phyloP scores from a whole-genome alignment of 2,329 filamentous ascomycete species.

The Fusarium papillatum region DNA sequence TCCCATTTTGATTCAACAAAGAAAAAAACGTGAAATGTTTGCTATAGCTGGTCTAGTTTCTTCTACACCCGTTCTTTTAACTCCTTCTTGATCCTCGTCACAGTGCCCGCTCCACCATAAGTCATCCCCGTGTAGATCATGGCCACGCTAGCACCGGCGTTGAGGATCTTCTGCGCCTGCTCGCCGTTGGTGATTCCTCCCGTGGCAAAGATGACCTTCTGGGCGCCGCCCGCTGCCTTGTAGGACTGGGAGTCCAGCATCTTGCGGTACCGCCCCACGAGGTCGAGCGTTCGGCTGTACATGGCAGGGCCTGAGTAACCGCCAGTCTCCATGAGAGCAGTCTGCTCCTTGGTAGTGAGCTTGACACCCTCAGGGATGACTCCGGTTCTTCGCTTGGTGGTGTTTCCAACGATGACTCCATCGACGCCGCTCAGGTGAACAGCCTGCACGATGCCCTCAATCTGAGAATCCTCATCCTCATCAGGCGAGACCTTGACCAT shows the following conservation, averaged over 20 bases:
- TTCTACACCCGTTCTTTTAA: slow-evolving; percentile 61
- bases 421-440: slow-evolving; percentile 89
- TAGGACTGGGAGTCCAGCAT: slow-evolving; percentile 68
- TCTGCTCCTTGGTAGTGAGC: slow-evolving; percentile 76
- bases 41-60: slow-evolving; percentile 35
- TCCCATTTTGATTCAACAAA: slow-evolving; percentile 30
- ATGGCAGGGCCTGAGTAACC: slow-evolving; percentile 93
- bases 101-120: slow-evolving; percentile 74
- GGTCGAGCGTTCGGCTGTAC: slow-evolving; percentile 82
- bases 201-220: slow-evolving; percentile 92
- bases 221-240: slow-evolving; percentile 52
- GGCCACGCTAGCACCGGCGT: slow-evolving; percentile 90
- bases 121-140: slow-evolving; percentile 89
- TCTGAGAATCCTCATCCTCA: slow-evolving; percentile 87
- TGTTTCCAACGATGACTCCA: slow-evolving; percentile 97
- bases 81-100: slow-evolving; percentile 75
- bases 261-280: slow-evolving; percentile 85
- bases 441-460: slow-evolving; percentile 90
- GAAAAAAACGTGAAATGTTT: slow-evolving; percentile 39
- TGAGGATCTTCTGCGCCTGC: slow-evolving; percentile 85
- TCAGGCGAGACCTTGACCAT: slow-evolving; percentile 99
- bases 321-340: slow-evolving; percentile 80
- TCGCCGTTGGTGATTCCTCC: slow-evolving; percentile 92
- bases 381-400: slow-evolving; percentile 85
- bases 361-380: slow-evolving; percentile 76